phyloP scores from a whole-genome alignment of 257 asterid species.

The Solanum paucissectum region DNA sequence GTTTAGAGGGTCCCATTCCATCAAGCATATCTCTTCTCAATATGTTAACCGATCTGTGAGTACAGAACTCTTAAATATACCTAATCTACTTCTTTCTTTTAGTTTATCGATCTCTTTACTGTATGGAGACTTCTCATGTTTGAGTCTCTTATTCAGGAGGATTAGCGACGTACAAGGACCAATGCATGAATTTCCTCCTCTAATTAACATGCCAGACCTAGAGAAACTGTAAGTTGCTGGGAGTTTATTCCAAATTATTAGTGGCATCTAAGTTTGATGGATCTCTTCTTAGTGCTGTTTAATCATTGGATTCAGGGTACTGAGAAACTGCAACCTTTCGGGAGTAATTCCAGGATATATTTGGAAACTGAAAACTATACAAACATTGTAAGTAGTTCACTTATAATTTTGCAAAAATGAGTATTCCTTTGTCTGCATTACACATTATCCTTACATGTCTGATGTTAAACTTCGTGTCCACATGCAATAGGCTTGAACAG shows the following conservation, averaged over 20 bases:
- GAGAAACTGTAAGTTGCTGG: constrained; percentile 40
- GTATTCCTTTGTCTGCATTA: background rate
- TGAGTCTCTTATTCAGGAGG: constrained; percentile 45
- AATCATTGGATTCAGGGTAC: constrained; percentile 37
- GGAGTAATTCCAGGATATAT: constrained; percentile 72
- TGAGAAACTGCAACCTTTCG: constrained; percentile 70
- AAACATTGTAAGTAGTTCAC: constrained; percentile 53
- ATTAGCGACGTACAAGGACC: constrained; percentile 67
- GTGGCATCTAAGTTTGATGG: background rate
- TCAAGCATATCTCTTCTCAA: constrained; percentile 50
- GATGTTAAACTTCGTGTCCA: background rate
- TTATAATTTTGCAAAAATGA: background rate
- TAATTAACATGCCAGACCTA: constrained; percentile 44
- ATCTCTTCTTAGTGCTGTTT: background rate
- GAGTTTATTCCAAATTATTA: background rate
- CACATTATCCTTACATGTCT: background rate
- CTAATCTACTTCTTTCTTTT: background rate
- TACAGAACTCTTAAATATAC: background rate
- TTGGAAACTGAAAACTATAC: constrained; percentile 50
- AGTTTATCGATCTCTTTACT: background rate
- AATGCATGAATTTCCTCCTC: constrained; percentile 54
- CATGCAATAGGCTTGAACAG: background rate
- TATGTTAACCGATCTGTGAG: constrained; percentile 62
- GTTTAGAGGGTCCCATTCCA: constrained; percentile 87
- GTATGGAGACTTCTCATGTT: background rate